phyloP scores from a whole-genome alignment of 208 protist species.

The Porcisia deanei region DNA sequence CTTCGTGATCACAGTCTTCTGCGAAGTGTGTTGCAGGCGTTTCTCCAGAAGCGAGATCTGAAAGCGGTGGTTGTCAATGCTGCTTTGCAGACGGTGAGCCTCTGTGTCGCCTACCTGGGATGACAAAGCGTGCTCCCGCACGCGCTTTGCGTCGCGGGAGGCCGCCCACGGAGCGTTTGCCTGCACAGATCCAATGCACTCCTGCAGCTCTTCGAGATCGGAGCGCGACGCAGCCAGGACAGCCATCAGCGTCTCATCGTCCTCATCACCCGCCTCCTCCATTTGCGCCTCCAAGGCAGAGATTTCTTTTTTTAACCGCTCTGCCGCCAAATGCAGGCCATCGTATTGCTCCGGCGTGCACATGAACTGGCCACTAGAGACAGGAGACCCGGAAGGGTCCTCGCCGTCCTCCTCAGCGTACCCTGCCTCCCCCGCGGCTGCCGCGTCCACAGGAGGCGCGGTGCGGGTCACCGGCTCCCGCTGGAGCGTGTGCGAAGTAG shows the following conservation, averaged over 20 bases:
- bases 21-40: conserved; percentile 76
- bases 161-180: conserved; percentile 69
- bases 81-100: conserved; percentile 54
- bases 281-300: conserved; percentile 82
- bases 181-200: conserved; percentile 82
- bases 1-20: conserved; percentile 62
- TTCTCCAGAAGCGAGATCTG: conserved; percentile 80
- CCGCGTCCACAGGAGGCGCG: neutral
- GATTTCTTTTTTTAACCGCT: conserved; percentile 84
- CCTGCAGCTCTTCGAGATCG: conserved; percentile 89
- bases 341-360: conserved; percentile 92
- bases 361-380: conserved; percentile 43
- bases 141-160: conserved; percentile 54
- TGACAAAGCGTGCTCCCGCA: conserved; percentile 38
- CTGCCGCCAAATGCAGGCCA: conserved; percentile 77
- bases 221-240: conserved; percentile 84
- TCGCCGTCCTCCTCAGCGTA: conserved; percentile 2
- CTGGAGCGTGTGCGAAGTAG: neutral
- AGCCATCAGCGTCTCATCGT: conserved; percentile 94
- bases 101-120: conserved; percentile 28
- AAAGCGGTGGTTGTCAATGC: conserved; percentile 79
- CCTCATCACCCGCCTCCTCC: conserved; percentile 82
- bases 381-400: conserved; percentile 4
- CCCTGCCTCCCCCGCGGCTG: neutral
- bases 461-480: neutral